A percentile compares a stretch with the other conserved stretches of the same genome.
These are phyloP conservation scores for Penicillium sp. DNA, from an alignment of 2,329 filamentous ascomycete genomes.

Conservation along the genomic window DNA sequence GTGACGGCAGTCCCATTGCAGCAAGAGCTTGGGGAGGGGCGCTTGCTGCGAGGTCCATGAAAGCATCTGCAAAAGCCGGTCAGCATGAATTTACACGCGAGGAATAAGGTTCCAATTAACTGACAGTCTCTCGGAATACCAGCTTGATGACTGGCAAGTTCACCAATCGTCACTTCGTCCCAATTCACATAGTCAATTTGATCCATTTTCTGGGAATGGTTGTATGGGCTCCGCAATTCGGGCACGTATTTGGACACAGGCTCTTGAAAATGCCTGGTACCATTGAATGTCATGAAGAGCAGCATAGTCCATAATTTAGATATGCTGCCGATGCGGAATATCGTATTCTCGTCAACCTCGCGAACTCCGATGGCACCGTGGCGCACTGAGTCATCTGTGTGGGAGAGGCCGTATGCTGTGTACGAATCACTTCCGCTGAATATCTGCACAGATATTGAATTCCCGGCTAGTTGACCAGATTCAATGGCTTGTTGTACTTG, in stretches of 20 bases:
- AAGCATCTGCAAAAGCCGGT: neutral
- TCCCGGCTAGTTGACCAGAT: neutral
- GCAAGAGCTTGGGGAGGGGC: neutral
- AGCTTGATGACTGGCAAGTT: conserved; percentile 40
- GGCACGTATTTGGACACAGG: conserved; percentile 29
- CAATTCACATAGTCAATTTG: conserved; percentile 6
- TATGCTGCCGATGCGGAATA: conserved; percentile 47
- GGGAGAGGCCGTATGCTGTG: neutral
- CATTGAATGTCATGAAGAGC: conserved; percentile 22
- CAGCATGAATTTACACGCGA: neutral
- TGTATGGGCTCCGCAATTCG: conserved; percentile 17
- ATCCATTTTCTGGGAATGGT: neutral
- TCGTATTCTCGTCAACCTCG: conserved; percentile 41
- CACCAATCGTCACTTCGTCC: conserved; percentile 38
- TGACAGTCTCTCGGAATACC: conserved; percentile 41
- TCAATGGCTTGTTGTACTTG: neutral
- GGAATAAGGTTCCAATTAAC: conserved; percentile 8
- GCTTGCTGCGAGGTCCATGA: neutral
- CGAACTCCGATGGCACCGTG: conserved; percentile 4
- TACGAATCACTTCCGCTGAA: conserved; percentile 3
- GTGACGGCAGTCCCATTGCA: conserved; percentile 14
- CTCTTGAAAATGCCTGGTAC: conserved; percentile 20
- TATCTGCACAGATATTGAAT: conserved; percentile 9
- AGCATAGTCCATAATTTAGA: conserved; percentile 48
- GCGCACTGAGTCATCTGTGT: conserved; percentile 1